Conservation (phyloP, 2,329 filamentous ascomycete genomes). For the Fusarium tupiense region DNA sequence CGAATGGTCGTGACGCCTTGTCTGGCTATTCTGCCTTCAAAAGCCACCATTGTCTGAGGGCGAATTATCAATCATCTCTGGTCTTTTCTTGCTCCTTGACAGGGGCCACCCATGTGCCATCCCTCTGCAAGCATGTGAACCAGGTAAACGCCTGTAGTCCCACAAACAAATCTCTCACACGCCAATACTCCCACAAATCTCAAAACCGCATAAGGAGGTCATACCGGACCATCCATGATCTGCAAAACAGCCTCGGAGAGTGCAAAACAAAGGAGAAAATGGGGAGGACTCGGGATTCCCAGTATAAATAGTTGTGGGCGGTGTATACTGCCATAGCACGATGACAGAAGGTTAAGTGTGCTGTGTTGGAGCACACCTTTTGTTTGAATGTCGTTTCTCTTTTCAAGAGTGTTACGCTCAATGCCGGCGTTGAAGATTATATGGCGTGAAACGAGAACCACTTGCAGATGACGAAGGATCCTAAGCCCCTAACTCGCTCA, state of each 20-base stretch:
- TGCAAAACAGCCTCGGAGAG: conserved; percentile 19
- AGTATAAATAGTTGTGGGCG: background rate
- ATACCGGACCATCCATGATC: conserved; percentile 29
- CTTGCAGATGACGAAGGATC: background rate
- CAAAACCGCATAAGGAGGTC: conserved; percentile 23
- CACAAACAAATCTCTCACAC: conserved; percentile 29
- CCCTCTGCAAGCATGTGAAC: conserved; percentile 7
- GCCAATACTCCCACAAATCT: conserved; percentile 38
- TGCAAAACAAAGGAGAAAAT: conserved; percentile 22
- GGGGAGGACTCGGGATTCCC: background rate
- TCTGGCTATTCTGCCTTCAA: conserved; percentile 3
- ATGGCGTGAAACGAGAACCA: background rate
- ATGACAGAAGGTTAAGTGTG: background rate
- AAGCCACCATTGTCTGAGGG: background rate
- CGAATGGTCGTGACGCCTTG: conserved; percentile 12
- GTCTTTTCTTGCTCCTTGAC: conserved; percentile 19
- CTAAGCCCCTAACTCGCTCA: conserved; percentile 50
- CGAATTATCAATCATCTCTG: background rate
- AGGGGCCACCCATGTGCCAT: background rate
- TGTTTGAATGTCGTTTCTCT: background rate
- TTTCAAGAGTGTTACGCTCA: background rate
- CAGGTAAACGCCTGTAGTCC: conserved; percentile 27
- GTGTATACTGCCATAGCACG: background rate
- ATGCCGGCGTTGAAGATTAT: background rate
- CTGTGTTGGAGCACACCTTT: background rate